A percentile compares a stretch with the other conserved stretches of the same genome.
These are phyloP conservation scores for Fusarium praegraminearum DNA, from an alignment of 2,329 filamentous ascomycete genomes.

Conservation along the genomic window DNA sequence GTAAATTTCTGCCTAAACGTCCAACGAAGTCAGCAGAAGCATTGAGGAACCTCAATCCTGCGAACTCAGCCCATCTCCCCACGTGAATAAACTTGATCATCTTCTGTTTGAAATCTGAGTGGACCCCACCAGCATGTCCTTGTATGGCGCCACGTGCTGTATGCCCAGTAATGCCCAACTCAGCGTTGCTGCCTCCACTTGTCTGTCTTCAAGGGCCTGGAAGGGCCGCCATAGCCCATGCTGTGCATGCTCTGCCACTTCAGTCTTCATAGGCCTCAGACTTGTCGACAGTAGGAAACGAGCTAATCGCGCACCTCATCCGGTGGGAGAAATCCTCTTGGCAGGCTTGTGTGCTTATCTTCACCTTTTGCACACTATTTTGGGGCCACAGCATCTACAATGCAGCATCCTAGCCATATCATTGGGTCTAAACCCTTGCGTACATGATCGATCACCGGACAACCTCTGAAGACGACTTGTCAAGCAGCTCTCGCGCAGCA, in stretches of 20 bases:
- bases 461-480: conserved; percentile 61
- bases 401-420: conserved; percentile 16
- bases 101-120: conserved; percentile 26
- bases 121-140: conserved; percentile 43
- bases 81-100: conserved; percentile 35
- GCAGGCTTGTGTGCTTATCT: conserved; percentile 14
- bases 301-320: conserved; percentile 30
- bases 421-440: conserved; percentile 23
- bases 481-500: conserved; percentile 76
- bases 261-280: conserved; percentile 7
- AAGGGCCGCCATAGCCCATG: conserved; percentile 16
- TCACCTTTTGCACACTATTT: conserved; percentile 26
- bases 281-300: conserved; percentile 6
- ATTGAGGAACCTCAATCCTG: conserved; percentile 10
- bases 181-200: conserved; percentile 29
- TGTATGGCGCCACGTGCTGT: conserved; percentile 48
- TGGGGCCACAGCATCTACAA: conserved; percentile 29
- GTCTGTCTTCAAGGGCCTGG: conserved; percentile 18
- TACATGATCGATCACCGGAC: conserved; percentile 55
- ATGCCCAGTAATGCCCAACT: conserved; percentile 42
- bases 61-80: conserved; percentile 16
- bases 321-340: conserved; percentile 19
- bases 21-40: conserved; percentile 10
- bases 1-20: conserved; percentile 31
- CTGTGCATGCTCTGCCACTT: conserved; percentile 25